These are phyloP conservation scores for Candida ficus DNA, from an alignment of 805 yeast genomes.

Conservation along the genomic window DNA sequence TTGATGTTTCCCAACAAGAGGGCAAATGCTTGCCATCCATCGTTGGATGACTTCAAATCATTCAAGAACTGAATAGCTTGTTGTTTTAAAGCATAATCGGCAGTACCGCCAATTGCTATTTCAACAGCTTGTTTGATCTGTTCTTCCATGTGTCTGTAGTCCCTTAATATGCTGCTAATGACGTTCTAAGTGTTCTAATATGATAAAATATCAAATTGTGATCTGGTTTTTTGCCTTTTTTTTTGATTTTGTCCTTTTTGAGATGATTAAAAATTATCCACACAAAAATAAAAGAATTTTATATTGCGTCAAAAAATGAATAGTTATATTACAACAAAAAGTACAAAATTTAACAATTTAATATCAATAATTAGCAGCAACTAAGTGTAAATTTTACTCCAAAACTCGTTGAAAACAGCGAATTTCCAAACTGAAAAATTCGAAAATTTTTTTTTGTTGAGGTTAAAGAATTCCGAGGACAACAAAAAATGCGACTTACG, in stretches of 20 bases:
- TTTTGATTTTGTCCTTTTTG: neutral
- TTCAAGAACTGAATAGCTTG: slow-evolving; percentile 40
- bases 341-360: neutral
- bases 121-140: slow-evolving; percentile 29
- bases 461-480: slow-evolving; percentile 7
- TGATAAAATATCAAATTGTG: neutral
- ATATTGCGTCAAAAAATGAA: no score
- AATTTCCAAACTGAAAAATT: slow-evolving; percentile 7
- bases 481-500: slow-evolving; percentile 1
- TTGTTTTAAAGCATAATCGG: slow-evolving; percentile 21
- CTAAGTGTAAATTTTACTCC: neutral
- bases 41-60: slow-evolving; percentile 36
- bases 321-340: neutral
- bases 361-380: neutral
- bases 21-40: slow-evolving; percentile 45
- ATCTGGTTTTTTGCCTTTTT: neutral
- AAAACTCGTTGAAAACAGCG: neutral
- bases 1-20: slow-evolving; percentile 30
- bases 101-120: slow-evolving; percentile 26
- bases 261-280: neutral
- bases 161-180: neutral
- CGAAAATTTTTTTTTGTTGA: slow-evolving; percentile 9
- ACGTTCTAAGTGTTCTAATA: neutral
- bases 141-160: slow-evolving; percentile 12
- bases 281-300: neutral